Conservation (phyloP, 2,329 filamentous ascomycete genomes). For the Didymella pinodella region DNA sequence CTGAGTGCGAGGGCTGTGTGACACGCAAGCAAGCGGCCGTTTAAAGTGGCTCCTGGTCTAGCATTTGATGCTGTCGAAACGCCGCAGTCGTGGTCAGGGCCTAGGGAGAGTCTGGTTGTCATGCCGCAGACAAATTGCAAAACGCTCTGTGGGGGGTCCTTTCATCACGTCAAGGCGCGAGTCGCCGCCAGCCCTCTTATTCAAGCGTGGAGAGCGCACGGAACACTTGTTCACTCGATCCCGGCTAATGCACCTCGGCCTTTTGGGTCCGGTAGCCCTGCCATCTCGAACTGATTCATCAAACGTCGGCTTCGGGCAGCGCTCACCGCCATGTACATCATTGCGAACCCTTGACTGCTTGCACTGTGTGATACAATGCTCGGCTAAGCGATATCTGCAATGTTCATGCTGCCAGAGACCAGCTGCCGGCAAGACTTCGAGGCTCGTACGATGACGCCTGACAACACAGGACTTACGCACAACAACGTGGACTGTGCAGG, state of each 20-base stretch:
- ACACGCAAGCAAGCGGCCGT: slow-evolving; percentile 28
- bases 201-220: slow-evolving; percentile 42
- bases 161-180: slow-evolving; percentile 29
- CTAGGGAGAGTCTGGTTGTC: slow-evolving; percentile 42
- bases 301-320: slow-evolving; percentile 40
- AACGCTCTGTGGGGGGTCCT: slow-evolving; percentile 32
- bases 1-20: slow-evolving; percentile 34
- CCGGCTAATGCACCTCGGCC: slow-evolving; percentile 48
- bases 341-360: slow-evolving; percentile 28
- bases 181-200: slow-evolving; percentile 35
- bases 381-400: slow-evolving; percentile 23
- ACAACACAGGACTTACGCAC: slow-evolving; percentile 19
- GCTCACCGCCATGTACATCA: slow-evolving; percentile 51
- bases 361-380: slow-evolving; percentile 36
- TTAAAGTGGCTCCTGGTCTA: slow-evolving; percentile 29
- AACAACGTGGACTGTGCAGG: slow-evolving; percentile 45
- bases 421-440: slow-evolving; percentile 11
- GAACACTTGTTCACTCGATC: slow-evolving; percentile 44
- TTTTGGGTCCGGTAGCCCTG: slow-evolving; percentile 40
- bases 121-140: slow-evolving; percentile 37
- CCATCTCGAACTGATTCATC: slow-evolving; percentile 42
- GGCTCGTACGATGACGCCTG: slow-evolving; percentile 25
- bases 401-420: slow-evolving; percentile 10
- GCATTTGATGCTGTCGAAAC: slow-evolving; percentile 37
- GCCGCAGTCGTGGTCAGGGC: slow-evolving; percentile 37